These are phyloP conservation scores for Stentor coeruleus DNA, from an alignment of 73 alveolate genomes.

Conservation along the genomic window DNA sequence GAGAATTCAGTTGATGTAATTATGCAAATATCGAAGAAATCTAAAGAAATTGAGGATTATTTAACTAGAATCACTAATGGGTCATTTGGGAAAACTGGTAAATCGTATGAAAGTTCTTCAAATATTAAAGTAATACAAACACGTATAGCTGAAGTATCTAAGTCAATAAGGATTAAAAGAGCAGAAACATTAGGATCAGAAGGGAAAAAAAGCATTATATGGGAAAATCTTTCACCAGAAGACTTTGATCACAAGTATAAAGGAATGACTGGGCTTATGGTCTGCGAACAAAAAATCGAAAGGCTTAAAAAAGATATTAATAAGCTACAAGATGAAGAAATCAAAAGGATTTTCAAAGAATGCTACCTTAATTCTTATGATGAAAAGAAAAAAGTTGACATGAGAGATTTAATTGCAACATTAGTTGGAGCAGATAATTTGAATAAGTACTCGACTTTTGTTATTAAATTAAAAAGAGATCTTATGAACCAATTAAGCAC, in stretches of 20 bases:
- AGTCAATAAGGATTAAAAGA: not conserved
- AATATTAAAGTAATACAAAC: not conserved
- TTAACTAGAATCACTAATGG: not conserved
- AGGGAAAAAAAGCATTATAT: not conserved
- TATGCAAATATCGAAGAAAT: not conserved
- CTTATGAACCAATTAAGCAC: not conserved
- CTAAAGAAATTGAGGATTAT: not conserved
- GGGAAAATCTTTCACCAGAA: not conserved
- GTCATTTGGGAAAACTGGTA: not conserved
- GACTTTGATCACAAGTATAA: not conserved
- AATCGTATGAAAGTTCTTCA: too few relatives aligned
- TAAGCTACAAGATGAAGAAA: not conserved
- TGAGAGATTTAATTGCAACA: not conserved
- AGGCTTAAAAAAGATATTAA: too few relatives aligned
- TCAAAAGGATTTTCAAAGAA: not conserved
- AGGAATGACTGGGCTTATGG: not conserved
- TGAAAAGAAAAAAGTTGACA: not conserved
- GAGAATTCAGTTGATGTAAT: not conserved
- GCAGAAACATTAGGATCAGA: not conserved
- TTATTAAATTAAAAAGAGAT: not conserved
- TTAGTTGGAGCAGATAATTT: not conserved
- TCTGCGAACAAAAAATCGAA: not conserved
- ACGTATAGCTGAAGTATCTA: not conserved
- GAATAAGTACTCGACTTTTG: not conserved
- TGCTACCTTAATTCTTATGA: not conserved